Evolutionary conservation across 2,329 filamentous ascomycete genomes (phyloP).

Genomic region (Neonectria punicea): DNA sequence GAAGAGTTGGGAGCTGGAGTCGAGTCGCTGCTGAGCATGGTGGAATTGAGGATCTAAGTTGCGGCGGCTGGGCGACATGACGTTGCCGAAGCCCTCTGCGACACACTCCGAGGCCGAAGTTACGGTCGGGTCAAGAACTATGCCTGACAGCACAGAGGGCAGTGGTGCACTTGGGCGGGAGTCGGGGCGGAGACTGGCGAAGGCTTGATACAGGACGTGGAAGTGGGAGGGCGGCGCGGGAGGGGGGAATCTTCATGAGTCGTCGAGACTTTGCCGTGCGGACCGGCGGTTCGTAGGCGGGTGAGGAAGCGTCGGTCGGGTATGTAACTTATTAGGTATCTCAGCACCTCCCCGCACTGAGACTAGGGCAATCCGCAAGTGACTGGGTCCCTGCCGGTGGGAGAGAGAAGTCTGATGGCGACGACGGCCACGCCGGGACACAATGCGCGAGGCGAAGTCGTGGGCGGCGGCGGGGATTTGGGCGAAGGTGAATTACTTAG

Average conservation of each 20-base stretch:
- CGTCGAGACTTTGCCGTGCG: constrained; percentile 26
- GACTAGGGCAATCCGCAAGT: constrained; percentile 29
- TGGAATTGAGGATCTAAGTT: constrained; percentile 43
- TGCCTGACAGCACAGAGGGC: constrained; percentile 9
- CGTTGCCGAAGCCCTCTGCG: constrained; percentile 33
- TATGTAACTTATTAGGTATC: constrained; percentile 27
- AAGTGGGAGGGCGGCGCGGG: constrained; percentile 15
- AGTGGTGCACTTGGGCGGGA: background rate
- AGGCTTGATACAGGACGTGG: constrained; percentile 3
- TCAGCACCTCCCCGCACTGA: constrained; percentile 43
- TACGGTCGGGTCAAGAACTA: constrained; percentile 11
- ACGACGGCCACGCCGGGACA: constrained; percentile 2
- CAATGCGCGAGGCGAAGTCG: constrained; percentile 18
- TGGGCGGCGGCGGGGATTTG: constrained; percentile 8
- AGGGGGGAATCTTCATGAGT: constrained; percentile 30
- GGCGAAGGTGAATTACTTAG: constrained; percentile 18
- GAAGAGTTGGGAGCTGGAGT: constrained; percentile 41
- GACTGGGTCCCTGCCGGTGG: constrained; percentile 36
- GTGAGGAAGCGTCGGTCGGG: constrained; percentile 38
- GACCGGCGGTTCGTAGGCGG: constrained; percentile 31
- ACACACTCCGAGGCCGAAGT: constrained; percentile 32
- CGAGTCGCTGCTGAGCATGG: constrained; percentile 45
- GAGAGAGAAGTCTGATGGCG: constrained; percentile 4
- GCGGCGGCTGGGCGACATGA: constrained; percentile 46
- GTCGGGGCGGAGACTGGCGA: constrained; percentile 8